Evolutionary conservation across 805 yeast genomes (phyloP).

Genomic region (Jamesozyma rosinii): DNA sequence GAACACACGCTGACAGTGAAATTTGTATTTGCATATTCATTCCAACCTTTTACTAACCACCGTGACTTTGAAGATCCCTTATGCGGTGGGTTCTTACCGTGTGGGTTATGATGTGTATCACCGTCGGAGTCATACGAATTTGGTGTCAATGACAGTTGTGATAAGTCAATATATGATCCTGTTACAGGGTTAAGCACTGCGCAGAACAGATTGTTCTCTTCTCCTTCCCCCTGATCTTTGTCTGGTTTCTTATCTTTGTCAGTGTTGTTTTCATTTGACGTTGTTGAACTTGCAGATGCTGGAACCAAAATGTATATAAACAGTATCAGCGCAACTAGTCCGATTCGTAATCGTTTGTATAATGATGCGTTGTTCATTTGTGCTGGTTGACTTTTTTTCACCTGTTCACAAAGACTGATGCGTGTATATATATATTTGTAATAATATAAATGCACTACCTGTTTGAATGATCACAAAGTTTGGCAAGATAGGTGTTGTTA

Average conservation of each 20-base stretch:
- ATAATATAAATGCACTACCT: no score
- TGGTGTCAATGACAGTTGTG: constrained; percentile 27
- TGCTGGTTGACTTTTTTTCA: no score
- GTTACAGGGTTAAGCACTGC: constrained; percentile 27
- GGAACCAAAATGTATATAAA: background rate
- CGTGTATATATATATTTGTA: no score
- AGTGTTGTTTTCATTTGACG: background rate
- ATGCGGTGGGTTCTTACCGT: background rate
- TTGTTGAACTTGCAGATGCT: background rate
- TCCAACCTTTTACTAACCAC: constrained; percentile 66
- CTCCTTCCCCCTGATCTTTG: background rate
- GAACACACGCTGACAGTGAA: constrained; percentile 70
- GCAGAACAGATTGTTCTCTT: constrained; percentile 18
- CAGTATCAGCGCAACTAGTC: background rate
- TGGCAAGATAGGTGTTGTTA: no score
- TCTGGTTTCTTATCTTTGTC: background rate
- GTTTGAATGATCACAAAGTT: no score
- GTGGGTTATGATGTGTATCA: constrained; percentile 1
- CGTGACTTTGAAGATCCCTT: constrained; percentile 16
- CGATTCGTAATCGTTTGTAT: background rate
- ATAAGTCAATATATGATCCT: constrained; percentile 27
- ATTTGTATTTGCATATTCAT: constrained; percentile 53
- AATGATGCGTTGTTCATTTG: background rate
- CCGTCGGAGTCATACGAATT: constrained; percentile 8
- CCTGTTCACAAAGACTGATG: no score